Conservation (phyloP, 805 yeast species). For the Pichia californica region DNA sequence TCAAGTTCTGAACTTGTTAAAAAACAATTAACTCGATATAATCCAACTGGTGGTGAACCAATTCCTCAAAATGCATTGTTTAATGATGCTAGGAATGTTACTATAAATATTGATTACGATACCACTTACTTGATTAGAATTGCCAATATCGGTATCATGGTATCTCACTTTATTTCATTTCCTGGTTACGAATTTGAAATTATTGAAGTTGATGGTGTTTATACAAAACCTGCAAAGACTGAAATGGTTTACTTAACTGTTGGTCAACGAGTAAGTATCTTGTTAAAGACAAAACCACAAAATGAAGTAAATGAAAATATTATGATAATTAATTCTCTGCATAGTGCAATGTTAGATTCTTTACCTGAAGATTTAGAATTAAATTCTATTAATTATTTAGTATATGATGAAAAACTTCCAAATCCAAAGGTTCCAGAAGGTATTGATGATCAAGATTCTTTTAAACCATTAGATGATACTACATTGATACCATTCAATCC, state of each 20-base stretch:
- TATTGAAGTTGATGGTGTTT: slow-evolving; percentile 72
- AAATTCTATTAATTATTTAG: slow-evolving; percentile 48
- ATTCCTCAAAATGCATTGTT: slow-evolving; percentile 61
- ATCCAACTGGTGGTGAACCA: slow-evolving; percentile 85
- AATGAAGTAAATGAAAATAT: slow-evolving; percentile 38
- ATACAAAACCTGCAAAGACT: slow-evolving; percentile 50
- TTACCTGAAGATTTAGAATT: slow-evolving; percentile 54
- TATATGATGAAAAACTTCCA: slow-evolving; percentile 37
- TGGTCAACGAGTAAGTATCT: slow-evolving; percentile 75
- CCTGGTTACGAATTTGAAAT: slow-evolving; percentile 69
- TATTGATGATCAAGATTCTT: slow-evolving; percentile 21
- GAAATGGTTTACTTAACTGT: slow-evolving; percentile 59
- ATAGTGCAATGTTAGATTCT: slow-evolving; percentile 61
- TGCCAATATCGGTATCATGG: slow-evolving; percentile 65
- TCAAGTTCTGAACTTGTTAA: slow-evolving; percentile 40
- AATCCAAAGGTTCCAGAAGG: slow-evolving; percentile 14
- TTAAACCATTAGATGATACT: slow-evolving; percentile 41
- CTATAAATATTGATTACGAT: slow-evolving; percentile 49
- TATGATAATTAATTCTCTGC: slow-evolving; percentile 57
- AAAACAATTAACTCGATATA: slow-evolving; percentile 53
- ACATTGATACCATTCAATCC: slow-evolving; percentile 35
- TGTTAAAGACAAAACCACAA: slow-evolving; percentile 47
- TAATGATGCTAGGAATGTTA: slow-evolving; percentile 55
- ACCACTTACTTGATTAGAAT: slow-evolving; percentile 61
- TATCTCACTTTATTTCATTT: slow-evolving; percentile 60